phyloP scores from a whole-genome alignment of 768 basidiomycete genomes.

The Phylloporus rhodoxanthus region DNA sequence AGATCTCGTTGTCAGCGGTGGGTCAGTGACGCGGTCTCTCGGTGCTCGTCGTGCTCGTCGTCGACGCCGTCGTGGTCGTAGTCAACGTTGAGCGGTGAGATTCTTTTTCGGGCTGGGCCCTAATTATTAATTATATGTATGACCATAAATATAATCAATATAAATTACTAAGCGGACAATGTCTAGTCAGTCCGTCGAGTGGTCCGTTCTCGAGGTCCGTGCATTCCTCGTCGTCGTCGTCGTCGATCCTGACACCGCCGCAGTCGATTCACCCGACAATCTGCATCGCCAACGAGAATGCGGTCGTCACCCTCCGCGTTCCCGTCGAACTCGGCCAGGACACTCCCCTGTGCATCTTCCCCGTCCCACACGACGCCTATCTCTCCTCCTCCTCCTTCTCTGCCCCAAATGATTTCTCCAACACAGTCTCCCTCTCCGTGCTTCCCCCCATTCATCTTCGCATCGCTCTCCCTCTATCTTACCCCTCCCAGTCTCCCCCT shows the following conservation, averaged over 20 bases:
- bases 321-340: slow-evolving; percentile 54
- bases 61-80: slow-evolving; percentile 16
- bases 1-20: slow-evolving; percentile 5
- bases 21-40: slow-evolving; percentile 16
- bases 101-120: slow-evolving; percentile 19
- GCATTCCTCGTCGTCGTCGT: not conserved
- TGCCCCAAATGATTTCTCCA: not conserved
- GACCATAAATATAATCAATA: not conserved
- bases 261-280: slow-evolving; percentile 77
- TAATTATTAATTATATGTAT: slow-evolving; percentile 3
- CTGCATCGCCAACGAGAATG: slow-evolving; percentile 43
- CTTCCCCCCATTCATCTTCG: slow-evolving; percentile 63
- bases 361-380: slow-evolving; percentile 8
- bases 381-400: slow-evolving; percentile 1
- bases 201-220: slow-evolving; percentile 26
- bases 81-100: slow-evolving; percentile 15
- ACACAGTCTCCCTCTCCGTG: slow-evolving; percentile 35
- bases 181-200: slow-evolving; percentile 6
- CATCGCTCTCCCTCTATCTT: slow-evolving; percentile 45
- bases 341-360: slow-evolving; percentile 34
- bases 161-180: slow-evolving; percentile 5
- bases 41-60: slow-evolving; percentile 16
- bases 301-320: slow-evolving; percentile 40
- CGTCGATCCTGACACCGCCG: slow-evolving; percentile 3
- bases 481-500: slow-evolving; percentile 53